These are phyloP conservation scores for Neonectria neomacrospora DNA, from an alignment of 2,329 filamentous ascomycete genomes.

Conservation along the genomic window DNA sequence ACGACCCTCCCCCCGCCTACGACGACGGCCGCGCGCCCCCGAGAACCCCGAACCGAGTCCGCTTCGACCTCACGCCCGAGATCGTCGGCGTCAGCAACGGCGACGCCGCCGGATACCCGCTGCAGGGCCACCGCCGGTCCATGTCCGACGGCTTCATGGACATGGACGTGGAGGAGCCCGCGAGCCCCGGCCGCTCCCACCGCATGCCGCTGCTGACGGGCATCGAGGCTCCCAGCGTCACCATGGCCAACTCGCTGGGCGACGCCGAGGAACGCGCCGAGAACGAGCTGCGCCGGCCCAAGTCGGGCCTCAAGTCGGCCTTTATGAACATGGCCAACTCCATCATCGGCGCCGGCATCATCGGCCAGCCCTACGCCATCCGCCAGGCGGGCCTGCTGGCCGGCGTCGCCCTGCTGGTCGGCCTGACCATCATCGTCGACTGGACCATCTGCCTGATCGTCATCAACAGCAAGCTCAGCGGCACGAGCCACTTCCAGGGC, in stretches of 20 bases:
- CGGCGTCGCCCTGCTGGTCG: conserved; percentile 81
- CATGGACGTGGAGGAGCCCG: conserved; percentile 58
- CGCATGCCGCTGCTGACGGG: conserved; percentile 80
- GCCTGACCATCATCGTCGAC: conserved; percentile 86
- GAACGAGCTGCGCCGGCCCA: conserved; percentile 73
- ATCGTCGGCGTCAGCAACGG: conserved; percentile 50
- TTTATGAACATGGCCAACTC: conserved; percentile 99
- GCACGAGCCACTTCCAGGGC: conserved; percentile 92
- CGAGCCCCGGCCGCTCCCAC: conserved; percentile 61
- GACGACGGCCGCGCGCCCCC: conserved; percentile 33
- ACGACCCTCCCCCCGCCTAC: conserved; percentile 22
- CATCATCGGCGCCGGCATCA: conserved; percentile 85
- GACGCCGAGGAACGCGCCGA: conserved; percentile 57
- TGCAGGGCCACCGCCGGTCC: conserved; percentile 30
- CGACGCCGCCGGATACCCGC: conserved; percentile 30
- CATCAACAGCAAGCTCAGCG: conserved; percentile 95
- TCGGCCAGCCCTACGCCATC: conserved; percentile 95
- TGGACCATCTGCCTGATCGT: conserved; percentile 99
- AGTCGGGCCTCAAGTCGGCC: conserved; percentile 85
- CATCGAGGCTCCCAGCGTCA: conserved; percentile 82
- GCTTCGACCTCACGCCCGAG: conserved; percentile 71
- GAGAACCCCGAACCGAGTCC: conserved; percentile 74
- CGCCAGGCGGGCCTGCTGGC: conserved; percentile 87
- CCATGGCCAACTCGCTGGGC: conserved; percentile 69
- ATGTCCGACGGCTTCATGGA: conserved; percentile 60